A percentile compares a stretch with the other conserved stretches of the same genome.
phyloP scores from a whole-genome alignment of 768 basidiomycete species.

The Xerocomellus intermedius region DNA sequence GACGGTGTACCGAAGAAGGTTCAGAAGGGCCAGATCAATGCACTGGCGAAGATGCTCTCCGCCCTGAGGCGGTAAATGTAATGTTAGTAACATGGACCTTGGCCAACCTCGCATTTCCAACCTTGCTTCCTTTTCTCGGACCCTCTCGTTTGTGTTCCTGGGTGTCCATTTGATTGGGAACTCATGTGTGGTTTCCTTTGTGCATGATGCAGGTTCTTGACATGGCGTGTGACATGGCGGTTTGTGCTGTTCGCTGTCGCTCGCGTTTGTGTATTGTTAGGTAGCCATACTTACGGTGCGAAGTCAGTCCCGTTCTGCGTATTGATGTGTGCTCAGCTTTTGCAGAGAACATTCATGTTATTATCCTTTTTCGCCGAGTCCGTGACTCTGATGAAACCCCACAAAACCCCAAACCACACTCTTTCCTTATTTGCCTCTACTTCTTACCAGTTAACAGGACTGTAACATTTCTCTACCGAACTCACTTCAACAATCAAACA shows the following conservation, averaged over 20 bases:
- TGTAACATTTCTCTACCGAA: conserved; percentile 27
- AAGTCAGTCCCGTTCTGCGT: conserved; percentile 26
- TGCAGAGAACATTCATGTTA: neutral
- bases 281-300: conserved; percentile 47
- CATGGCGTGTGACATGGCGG: conserved; percentile 20
- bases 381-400: conserved; percentile 25
- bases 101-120: neutral
- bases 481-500: conserved; percentile 16
- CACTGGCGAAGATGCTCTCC: conserved; percentile 89
- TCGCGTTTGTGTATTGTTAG: conserved; percentile 52
- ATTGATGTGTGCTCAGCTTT: conserved; percentile 24
- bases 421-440: conserved; percentile 15
- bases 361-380: conserved; percentile 17
- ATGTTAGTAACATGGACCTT: conserved; percentile 27
- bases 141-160: neutral
- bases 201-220: conserved; percentile 33
- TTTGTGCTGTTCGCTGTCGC: conserved; percentile 33
- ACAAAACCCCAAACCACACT: conserved; percentile 24
- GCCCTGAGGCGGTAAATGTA: conserved; percentile 61
- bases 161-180: conserved; percentile 12
- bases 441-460: conserved; percentile 24
- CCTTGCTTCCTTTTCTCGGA: neutral
- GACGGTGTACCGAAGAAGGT: conserved; percentile 67
- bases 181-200: conserved; percentile 21
- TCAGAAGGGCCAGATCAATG: conserved; percentile 86